Conservation (phyloP, 129 eudicot species). For the Chrysanthemum lavandulifolium region DNA sequence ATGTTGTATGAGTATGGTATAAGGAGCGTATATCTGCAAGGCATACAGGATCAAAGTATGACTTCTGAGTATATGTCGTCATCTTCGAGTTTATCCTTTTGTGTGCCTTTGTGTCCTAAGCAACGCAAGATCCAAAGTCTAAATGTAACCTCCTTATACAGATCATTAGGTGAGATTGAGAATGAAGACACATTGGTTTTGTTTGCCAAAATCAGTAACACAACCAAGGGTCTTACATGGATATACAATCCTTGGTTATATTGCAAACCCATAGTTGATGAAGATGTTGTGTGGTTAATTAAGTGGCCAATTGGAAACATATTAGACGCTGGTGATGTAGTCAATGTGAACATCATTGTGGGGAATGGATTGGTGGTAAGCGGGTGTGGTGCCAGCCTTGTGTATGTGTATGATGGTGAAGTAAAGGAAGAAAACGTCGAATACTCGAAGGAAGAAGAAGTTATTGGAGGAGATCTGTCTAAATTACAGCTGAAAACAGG, state of each 20-base stretch:
- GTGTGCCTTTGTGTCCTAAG: constrained; percentile 23
- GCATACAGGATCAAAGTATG: constrained; percentile 8
- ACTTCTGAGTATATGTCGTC: background rate
- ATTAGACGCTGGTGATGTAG: constrained; percentile 14
- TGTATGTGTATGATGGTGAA: constrained; percentile 14
- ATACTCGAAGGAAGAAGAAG: background rate
- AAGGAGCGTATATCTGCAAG: constrained; percentile 24
- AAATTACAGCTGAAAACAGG: constrained; percentile 9
- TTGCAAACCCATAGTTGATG: constrained; percentile 19
- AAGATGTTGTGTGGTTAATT: constrained; percentile 28
- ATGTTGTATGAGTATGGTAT: constrained; percentile 29
- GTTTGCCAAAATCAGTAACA: constrained; percentile 16
- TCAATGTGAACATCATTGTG: constrained; percentile 14
- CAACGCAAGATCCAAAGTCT: constrained; percentile 25
- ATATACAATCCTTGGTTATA: constrained; percentile 28
- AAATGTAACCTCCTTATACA: constrained; percentile 17
- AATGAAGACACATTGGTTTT: background rate
- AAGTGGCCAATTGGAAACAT: constrained; percentile 31
- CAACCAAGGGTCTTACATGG: constrained; percentile 16
- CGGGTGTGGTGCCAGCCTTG: constrained; percentile 26
- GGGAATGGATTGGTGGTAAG: constrained; percentile 14
- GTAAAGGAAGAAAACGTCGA: background rate
- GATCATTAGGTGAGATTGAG: background rate
- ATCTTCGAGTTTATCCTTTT: constrained; percentile 25
- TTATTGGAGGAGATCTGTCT: background rate